Evolutionary conservation across 257 asterid species (phyloP).

Genomic region (Lantana camara): DNA sequence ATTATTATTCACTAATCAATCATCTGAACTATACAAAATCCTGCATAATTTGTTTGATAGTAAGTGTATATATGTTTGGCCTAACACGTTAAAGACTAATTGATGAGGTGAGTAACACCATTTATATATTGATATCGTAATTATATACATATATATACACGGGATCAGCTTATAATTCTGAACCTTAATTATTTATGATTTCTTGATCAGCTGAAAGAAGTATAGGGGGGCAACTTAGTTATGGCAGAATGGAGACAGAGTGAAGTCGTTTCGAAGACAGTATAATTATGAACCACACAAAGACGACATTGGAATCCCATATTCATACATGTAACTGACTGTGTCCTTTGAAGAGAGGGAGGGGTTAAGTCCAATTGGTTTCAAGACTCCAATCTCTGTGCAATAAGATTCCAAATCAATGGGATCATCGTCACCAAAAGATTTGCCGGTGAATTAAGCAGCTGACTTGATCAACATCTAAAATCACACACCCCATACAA

Average conservation of each 20-base stretch:
- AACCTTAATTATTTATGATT: too few relatives aligned
- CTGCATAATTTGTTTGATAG: too few relatives aligned
- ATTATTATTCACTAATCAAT: too few relatives aligned
- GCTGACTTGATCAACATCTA: conserved; percentile 22
- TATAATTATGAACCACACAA: conserved; percentile 17
- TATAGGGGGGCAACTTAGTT: too few relatives aligned
- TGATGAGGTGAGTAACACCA: too few relatives aligned
- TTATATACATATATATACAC: too few relatives aligned
- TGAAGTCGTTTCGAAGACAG: conserved; percentile 47
- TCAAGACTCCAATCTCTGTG: conserved; percentile 23
- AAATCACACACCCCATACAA: too few relatives aligned
- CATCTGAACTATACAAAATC: not conserved
- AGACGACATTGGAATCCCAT: conserved; percentile 21
- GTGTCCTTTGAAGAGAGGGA: conserved; percentile 52
- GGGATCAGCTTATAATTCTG: too few relatives aligned
- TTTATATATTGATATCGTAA: too few relatives aligned
- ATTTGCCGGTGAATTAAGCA: conserved; percentile 42
- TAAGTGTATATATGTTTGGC: too few relatives aligned
- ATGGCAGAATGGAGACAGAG: conserved; percentile 32
- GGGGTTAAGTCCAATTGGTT: conserved; percentile 39
- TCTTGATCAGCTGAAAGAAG: too few relatives aligned
- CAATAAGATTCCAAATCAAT: conserved; percentile 22
- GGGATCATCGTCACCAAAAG: conserved; percentile 23
- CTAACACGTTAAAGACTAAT: too few relatives aligned
- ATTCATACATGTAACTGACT: not conserved